phyloP scores from a whole-genome alignment of 306 rosid species.

The Cucurbita moschata region DNA sequence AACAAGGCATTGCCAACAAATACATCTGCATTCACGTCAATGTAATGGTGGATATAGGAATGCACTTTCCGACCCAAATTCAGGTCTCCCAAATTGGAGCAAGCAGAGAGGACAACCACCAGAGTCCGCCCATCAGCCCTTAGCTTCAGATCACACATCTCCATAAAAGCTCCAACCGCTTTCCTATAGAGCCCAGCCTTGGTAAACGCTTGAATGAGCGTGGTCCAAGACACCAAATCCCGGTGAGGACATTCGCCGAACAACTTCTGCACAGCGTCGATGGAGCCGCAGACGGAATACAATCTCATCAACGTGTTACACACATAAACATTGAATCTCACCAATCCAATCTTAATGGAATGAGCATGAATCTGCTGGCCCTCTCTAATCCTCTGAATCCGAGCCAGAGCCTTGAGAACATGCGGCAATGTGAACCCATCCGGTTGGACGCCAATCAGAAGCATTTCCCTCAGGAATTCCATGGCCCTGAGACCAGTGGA shows the following conservation, averaged over 20 bases:
- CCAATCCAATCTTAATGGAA: conserved; percentile 14
- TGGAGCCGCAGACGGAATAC: conserved; percentile 18
- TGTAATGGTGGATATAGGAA: conserved; percentile 10
- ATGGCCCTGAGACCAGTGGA: background rate
- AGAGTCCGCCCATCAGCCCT: conserved; percentile 22
- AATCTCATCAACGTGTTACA: conserved; percentile 25
- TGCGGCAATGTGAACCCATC: conserved; percentile 21
- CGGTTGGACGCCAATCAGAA: conserved; percentile 13
- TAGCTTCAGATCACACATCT: conserved; percentile 15
- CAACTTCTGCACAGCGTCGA: conserved; percentile 7
- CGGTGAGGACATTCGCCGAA: conserved; percentile 18
- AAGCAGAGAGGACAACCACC: conserved; percentile 28
- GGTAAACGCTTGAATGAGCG: conserved; percentile 24
- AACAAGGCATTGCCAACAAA: conserved; percentile 28
- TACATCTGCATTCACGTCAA: conserved; percentile 13
- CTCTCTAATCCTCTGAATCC: conserved; percentile 12
- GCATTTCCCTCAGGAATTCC: conserved; percentile 13
- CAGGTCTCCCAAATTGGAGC: conserved; percentile 26
- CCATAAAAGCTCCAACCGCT: conserved; percentile 16
- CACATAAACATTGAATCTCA: conserved; percentile 20
- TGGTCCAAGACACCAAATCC: conserved; percentile 32
- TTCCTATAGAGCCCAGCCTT: conserved; percentile 10
- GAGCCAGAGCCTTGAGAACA: conserved; percentile 24
- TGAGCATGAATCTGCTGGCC: conserved; percentile 24
- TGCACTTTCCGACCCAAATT: conserved; percentile 19